Base-by-base conservation (phyloP, 2,329 filamentous ascomycete species). In the Amauroascus verrucosus region DNA sequence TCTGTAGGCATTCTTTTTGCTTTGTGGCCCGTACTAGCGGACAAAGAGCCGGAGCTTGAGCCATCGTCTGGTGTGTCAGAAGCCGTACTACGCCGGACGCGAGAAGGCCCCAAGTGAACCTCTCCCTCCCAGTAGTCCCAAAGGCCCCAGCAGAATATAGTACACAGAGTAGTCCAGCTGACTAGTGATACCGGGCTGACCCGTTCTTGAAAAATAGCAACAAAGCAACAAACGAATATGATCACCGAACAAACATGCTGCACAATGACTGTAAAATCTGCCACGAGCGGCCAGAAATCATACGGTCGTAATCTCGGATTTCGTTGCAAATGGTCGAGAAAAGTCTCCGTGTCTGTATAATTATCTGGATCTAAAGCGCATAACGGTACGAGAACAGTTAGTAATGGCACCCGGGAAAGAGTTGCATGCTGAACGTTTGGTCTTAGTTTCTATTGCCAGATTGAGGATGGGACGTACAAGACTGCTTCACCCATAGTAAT, bases 241-340 rank as follows among this genome's bases (percentile, higher is more conserved):
- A 86, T 86, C 56, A 97, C 90, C 6, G 88, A 94, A 68, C 88
- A 95, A 47, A 97, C 86, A 68, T 98, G 93, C 69, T 98, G 93
- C 16, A 97, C 86, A 60, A 98, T 96, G 55, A 97, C 88, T 2
- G 91, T 96, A 13, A 88, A 91, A 68, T 97, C 91, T 54, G 88
- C 87, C 48, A 97, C 89, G 32, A 98, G 77, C 7, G 90, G 88
- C 91, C 93, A 98, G 70, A 98, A 98, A 65, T 97, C 90, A 69
- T 98, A 98, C 0, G 91, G 91, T 60, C 93, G 85, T 50, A 97
- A 79, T 38, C 90, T 84, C 3, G 91, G 91, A 67, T 98, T 98
- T 46, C 90, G 82, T 69, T 98, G 91, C 16, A 98, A 81, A 63
- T 95, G 89, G 65, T 96, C 91, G 60, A 98, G 83, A 63, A 98